phyloP scores from a whole-genome alignment of 108 stramenopile species.

The Licmophora abbreviata region DNA sequence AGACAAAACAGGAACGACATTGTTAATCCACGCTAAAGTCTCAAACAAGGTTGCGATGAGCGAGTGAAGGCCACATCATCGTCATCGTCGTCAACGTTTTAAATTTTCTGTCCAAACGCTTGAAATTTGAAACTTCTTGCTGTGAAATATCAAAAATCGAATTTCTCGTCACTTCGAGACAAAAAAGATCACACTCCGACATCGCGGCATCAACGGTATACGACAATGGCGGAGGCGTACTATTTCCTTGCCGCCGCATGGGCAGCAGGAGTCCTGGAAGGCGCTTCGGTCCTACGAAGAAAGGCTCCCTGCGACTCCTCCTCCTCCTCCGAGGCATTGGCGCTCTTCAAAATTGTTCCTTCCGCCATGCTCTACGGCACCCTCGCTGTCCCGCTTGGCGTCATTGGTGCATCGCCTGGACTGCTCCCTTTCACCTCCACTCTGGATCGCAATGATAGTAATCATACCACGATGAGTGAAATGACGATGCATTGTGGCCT shows the following conservation, averaged over 20 bases:
- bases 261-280: background rate
- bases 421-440: background rate
- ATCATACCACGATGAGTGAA: background rate
- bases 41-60: no score
- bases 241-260: background rate
- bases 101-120: no score
- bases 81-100: no score
- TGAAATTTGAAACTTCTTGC: no score
- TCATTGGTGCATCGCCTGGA: constrained; percentile 8
- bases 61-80: no score
- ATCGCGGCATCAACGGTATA: no score
- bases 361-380: constrained; percentile 5
- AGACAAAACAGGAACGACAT: no score
- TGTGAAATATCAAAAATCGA: no score
- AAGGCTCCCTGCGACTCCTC: no score
- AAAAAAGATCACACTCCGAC: no score
- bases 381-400: constrained; percentile 1
- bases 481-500: background rate
- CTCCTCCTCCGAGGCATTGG: background rate
- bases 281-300: background rate
- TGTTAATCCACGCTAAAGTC: no score
- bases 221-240: background rate
- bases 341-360: background rate
- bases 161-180: no score
- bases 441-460: background rate